Base-by-base conservation (phyloP, 2,329 filamentous ascomycete genomes). In the Pleurostoma richardsiae region DNA sequence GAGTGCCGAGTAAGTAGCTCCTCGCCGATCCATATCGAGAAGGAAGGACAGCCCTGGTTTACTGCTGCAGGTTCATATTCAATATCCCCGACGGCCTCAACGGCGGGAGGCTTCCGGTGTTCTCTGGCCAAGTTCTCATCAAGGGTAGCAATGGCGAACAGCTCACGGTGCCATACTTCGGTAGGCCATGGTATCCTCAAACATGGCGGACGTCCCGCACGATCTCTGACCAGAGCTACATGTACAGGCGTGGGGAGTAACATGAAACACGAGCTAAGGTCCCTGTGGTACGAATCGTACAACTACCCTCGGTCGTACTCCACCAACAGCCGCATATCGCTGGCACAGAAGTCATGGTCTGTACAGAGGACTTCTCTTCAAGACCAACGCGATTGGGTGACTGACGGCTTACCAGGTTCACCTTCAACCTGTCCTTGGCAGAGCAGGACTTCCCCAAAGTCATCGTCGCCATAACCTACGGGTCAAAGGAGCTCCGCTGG, bases 371-470 rank as follows among this genome's bases (percentile, higher is more conserved):
- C 6, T 2, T 19, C 19, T 19, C 19, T 19, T 19, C 19, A 19
- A 19, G 19, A 19, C 19, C 19, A 19, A 19, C 19, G 19, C 2
- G 19, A 19, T 19, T 19, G 19, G 19, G 19, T 19, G 19, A 19
- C 19, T 19, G 19, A 19, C 19, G 19, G 19, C 19, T 19, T 19
- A 19, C 19, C 39, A 58, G 55, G 28, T 57, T 55, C 44, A 59
- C 58, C 2, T 61, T 60, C 49, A 56, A 61, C 29, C 47, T 60
- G 3, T 49, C 54, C 8, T 41, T 30, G 4, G 29, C 44, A 8
- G 39, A 50, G 11, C 56, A 61, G 43, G 57, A 59, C 40, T 61
- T 60, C 39, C 56, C 57, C 4, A 48, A 55, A 29, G 40, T 58
- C 5, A 47, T 49, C 6, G 49, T 50, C 4, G 29, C 43, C 28